Conservation (phyloP, 148 eudicot species). For the Cornus suecica region DNA sequence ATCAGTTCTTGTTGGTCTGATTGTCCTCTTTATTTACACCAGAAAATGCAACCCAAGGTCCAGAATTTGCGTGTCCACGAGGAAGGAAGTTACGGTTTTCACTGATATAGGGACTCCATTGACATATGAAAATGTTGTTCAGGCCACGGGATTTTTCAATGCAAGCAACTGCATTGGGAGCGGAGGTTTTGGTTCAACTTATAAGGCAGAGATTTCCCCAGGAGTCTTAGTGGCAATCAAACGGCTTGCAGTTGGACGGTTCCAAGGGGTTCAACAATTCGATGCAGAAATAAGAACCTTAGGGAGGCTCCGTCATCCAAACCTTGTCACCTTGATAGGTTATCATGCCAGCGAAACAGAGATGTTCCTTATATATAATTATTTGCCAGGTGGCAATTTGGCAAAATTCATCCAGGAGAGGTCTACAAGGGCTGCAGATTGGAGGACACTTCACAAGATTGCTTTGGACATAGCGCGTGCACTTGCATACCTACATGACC, state of each 20-base stretch:
- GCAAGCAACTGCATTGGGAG: constrained; percentile 13
- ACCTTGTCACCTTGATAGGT: constrained; percentile 7
- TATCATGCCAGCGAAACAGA: constrained; percentile 8
- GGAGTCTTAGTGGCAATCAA: constrained; percentile 8
- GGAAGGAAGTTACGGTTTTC: constrained; percentile 47
- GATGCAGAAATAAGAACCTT: constrained; percentile 5
- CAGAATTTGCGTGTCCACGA: constrained; percentile 27
- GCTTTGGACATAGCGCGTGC: constrained; percentile 12
- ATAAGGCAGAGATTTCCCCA: constrained; percentile 9
- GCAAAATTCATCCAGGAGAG: constrained; percentile 8
- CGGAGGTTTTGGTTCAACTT: constrained; percentile 12
- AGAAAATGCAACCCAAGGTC: constrained; percentile 41
- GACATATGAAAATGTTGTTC: constrained; percentile 42
- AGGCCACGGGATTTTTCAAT: constrained; percentile 25
- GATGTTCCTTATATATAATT: constrained; percentile 11
- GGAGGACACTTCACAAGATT: constrained; percentile 8
- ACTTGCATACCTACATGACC: constrained; percentile 8
- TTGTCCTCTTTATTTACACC: constrained; percentile 41
- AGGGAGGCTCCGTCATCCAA: constrained; percentile 12
- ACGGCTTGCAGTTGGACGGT: constrained; percentile 7
- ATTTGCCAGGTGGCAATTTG: constrained; percentile 8
- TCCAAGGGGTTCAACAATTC: constrained; percentile 13
- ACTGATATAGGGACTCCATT: constrained; percentile 39
- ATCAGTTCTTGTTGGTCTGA: constrained; percentile 46
- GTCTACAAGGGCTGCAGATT: not conserved